phyloP scores from a whole-genome alignment of 208 protist species.

The Wallacemonas rigidus region DNA sequence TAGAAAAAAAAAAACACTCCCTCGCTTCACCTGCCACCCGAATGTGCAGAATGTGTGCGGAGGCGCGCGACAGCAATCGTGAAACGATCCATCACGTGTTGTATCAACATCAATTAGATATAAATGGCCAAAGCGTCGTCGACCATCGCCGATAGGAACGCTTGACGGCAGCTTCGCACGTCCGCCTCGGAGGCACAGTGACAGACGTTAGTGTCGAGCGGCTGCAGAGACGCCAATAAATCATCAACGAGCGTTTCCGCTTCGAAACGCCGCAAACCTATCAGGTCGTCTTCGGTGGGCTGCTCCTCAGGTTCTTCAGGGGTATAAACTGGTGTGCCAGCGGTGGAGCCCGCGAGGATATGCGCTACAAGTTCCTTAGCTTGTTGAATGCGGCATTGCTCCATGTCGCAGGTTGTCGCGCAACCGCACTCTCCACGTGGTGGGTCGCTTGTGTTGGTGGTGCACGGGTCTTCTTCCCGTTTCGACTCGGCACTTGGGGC shows the following conservation, averaged over 20 bases:
- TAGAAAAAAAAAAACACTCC: too few relatives aligned
- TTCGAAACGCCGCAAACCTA: background rate
- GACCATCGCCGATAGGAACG: background rate
- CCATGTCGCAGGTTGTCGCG: background rate
- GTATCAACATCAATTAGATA: background rate
- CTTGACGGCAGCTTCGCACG: background rate
- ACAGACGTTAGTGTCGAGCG: background rate
- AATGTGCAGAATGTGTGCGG: too few relatives aligned
- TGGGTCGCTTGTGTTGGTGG: background rate
- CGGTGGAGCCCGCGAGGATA: background rate
- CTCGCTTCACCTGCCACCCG: too few relatives aligned
- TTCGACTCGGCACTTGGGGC: background rate
- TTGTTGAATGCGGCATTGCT: slow-evolving; percentile 1
- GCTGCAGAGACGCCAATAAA: background rate
- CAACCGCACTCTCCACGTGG: background rate
- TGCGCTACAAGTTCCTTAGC: background rate
- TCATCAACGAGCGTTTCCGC: background rate
- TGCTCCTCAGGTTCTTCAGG: background rate
- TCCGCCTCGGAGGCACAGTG: background rate
- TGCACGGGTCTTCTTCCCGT: background rate
- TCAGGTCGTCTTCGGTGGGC: background rate
- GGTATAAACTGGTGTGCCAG: background rate
- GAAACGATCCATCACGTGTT: too few relatives aligned
- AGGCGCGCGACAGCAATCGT: too few relatives aligned
- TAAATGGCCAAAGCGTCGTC: background rate